Conservation (phyloP, 176 grass and related monocot genomes). For the Avena eriantha region DNA sequence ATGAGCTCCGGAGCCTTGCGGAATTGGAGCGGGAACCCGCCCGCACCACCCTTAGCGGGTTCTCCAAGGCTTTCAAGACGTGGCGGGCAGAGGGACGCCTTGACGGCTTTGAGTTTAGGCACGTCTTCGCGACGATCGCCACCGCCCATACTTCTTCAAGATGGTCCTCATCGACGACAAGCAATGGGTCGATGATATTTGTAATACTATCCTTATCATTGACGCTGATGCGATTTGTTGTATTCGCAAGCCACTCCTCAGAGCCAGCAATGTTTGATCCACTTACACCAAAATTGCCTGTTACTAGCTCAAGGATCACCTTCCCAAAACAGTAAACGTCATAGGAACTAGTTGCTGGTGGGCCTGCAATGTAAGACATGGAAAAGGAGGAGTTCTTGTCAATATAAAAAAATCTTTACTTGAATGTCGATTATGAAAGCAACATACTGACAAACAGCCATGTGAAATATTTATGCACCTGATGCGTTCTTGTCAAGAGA, state of each 20-base stretch:
- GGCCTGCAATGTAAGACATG: slow-evolving; percentile 44
- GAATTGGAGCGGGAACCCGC: slow-evolving; percentile 47
- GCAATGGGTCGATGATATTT: slow-evolving; percentile 65
- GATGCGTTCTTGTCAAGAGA: slow-evolving; percentile 70
- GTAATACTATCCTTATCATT: slow-evolving; percentile 57
- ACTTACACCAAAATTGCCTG: slow-evolving; percentile 76
- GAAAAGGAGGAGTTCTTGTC: background rate
- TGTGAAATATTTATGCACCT: slow-evolving; percentile 49
- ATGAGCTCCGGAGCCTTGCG: slow-evolving; percentile 53
- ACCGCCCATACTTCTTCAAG: slow-evolving; percentile 91
- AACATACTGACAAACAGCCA: background rate
- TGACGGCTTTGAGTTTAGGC: slow-evolving; percentile 67
- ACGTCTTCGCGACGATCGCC: slow-evolving; percentile 84
- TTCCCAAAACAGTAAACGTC: slow-evolving; percentile 95
- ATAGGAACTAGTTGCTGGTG: slow-evolving; percentile 72
- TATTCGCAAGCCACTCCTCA: slow-evolving; percentile 62
- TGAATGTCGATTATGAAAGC: background rate
- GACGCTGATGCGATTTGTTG: slow-evolving; percentile 54
- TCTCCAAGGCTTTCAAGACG: slow-evolving; percentile 77
- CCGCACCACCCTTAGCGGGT: slow-evolving; percentile 68
- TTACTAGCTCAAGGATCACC: slow-evolving; percentile 87
- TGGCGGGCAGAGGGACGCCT: slow-evolving; percentile 71
- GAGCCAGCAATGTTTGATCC: slow-evolving; percentile 50
- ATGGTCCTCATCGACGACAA: slow-evolving; percentile 86
- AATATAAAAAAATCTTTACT: background rate